These are phyloP conservation scores for Cylindrotheca closterium DNA, from an alignment of 108 stramenopile species.

Conservation along the genomic window DNA sequence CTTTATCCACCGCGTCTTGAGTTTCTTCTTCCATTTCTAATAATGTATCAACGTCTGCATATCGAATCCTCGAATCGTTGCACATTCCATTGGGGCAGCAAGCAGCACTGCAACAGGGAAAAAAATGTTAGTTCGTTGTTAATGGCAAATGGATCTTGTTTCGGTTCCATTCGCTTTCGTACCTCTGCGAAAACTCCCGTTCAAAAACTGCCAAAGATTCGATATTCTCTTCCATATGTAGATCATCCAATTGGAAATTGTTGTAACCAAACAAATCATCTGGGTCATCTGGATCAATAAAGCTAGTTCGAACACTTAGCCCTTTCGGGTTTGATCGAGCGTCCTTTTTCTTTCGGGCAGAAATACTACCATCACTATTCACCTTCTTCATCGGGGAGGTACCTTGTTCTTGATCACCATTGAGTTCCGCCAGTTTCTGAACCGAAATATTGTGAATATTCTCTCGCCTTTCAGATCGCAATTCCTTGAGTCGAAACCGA, in stretches of 20 bases:
- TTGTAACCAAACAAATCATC: not conserved
- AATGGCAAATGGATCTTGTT: not conserved
- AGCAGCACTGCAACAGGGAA: conserved; percentile 38
- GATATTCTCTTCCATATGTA: not conserved
- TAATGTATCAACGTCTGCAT: conserved; percentile 52
- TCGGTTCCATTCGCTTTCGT: not conserved
- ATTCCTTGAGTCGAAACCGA: conserved; percentile 23
- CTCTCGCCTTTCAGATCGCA: conserved; percentile 1
- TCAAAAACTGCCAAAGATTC: conserved; percentile 7
- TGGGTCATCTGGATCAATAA: not conserved
- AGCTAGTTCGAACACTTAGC: not conserved
- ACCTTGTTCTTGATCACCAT: not conserved
- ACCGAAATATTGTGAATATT: not conserved
- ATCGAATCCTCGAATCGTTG: conserved; percentile 47
- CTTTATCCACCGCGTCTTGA: conserved; percentile 46
- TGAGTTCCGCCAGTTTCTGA: not conserved
- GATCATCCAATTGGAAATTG: not conserved
- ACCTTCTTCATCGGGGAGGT: not conserved
- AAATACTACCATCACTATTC: not conserved
- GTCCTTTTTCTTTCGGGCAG: too few relatives aligned
- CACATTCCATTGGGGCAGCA: conserved; percentile 82
- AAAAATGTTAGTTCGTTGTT: not conserved
- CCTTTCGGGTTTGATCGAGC: not conserved
- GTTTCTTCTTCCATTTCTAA: conserved; percentile 64
- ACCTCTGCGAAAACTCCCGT: conserved; percentile 31